Conservation (phyloP, 495 filamentous ascomycete species). For the Annulohypoxylon maeteangense region DNA sequence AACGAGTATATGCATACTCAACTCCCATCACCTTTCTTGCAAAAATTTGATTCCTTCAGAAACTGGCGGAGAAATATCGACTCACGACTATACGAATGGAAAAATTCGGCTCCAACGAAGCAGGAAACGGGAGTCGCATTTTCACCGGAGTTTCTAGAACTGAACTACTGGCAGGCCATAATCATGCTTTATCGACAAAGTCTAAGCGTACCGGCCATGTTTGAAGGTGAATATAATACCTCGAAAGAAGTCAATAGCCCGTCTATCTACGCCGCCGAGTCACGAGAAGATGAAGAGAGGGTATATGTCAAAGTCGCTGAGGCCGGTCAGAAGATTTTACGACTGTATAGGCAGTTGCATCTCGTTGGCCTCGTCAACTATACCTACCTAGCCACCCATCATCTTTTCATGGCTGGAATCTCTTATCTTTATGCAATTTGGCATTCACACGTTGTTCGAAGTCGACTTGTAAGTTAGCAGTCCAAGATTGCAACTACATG, state of each 20-base stretch:
- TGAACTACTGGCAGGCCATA: conserved; percentile 98
- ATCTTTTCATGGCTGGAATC: conserved; percentile 97
- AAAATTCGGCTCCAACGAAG: conserved; percentile 78
- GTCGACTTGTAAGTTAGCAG: conserved; percentile 73
- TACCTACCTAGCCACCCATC: conserved; percentile 95
- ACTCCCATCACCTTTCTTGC: conserved; percentile 85
- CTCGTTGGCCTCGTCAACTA: conserved; percentile 91
- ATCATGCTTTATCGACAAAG: conserved; percentile 96
- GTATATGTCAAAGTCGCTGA: conserved; percentile 95
- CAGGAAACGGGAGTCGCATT: conserved; percentile 86
- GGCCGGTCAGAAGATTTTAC: conserved; percentile 90
- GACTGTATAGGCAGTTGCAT: conserved; percentile 90
- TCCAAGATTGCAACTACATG: background rate
- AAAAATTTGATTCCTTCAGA: conserved; percentile 84
- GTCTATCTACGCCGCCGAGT: conserved; percentile 58
- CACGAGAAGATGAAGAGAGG: conserved; percentile 85
- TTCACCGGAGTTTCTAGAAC: conserved; percentile 83
- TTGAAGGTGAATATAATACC: conserved; percentile 80
- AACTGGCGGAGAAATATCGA: conserved; percentile 92
- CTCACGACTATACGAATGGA: conserved; percentile 85
- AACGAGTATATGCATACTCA: conserved; percentile 81
- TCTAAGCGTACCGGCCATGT: conserved; percentile 82
- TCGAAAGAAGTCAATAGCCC: conserved; percentile 66
- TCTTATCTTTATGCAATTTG: conserved; percentile 97
- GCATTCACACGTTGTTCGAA: conserved; percentile 90